A percentile compares a stretch with the other conserved stretches of the same genome.
phyloP scores from a whole-genome alignment of 2,329 filamentous ascomycete species.

The Aspergillus carbonarius region DNA sequence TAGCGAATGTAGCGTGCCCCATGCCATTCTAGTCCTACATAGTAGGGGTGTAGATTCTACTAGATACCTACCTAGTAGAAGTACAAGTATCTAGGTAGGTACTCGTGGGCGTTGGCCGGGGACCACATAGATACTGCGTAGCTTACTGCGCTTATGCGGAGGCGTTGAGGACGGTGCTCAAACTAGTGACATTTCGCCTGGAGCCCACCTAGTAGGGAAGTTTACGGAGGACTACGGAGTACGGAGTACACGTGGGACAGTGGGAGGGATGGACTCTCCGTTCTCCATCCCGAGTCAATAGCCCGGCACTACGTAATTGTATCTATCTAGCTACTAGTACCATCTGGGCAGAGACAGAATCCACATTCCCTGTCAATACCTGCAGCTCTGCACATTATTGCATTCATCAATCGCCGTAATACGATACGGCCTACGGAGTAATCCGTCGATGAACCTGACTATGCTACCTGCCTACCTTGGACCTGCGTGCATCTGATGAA shows the following conservation, averaged over 20 bases:
- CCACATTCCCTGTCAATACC: not conserved
- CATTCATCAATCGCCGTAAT: not conserved
- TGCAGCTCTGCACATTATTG: not conserved
- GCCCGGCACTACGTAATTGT: conserved; percentile 2
- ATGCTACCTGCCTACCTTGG: not conserved
- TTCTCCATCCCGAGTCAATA: not conserved
- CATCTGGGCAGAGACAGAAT: not conserved
- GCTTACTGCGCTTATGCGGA: not conserved
- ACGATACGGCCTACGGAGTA: no score
- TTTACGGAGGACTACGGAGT: not conserved
- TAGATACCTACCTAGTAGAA: no score
- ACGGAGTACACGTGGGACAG: not conserved
- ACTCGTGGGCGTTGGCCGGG: no score
- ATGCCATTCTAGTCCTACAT: not conserved
- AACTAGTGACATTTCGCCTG: not conserved
- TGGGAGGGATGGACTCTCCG: not conserved
- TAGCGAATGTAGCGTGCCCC: not conserved
- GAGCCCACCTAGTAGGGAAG: not conserved
- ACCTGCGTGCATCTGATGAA: not conserved
- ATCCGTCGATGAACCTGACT: not conserved
- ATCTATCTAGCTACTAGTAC: not conserved
- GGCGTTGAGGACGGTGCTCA: not conserved
- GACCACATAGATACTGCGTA: no score
- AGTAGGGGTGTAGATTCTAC: no score
- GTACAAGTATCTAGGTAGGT: no score